Evolutionary conservation across 441 rosid genomes (phyloP).

Genomic region (California macrophylla): DNA sequence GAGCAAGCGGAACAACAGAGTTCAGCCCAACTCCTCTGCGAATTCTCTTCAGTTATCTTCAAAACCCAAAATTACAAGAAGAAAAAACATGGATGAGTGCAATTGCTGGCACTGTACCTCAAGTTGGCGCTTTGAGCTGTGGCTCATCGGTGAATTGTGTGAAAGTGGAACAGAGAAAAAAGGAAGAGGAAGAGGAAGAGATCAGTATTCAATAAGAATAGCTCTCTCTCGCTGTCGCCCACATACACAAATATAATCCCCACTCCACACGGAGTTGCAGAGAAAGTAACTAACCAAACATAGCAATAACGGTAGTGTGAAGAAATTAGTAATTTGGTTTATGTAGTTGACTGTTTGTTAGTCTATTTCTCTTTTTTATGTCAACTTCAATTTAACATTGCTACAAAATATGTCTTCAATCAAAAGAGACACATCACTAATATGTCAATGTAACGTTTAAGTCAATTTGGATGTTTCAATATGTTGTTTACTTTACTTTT

Average conservation of each 20-base stretch:
- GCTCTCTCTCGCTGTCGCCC: not conserved
- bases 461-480: no score
- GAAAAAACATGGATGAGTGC: not conserved
- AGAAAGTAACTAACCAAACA: not conserved
- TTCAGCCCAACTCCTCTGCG: conserved; percentile 67
- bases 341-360: no score
- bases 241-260: no score
- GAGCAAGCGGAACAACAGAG: conserved; percentile 63
- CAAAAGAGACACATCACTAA: no score
- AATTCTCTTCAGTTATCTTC: conserved; percentile 18
- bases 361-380: no score
- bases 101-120: not conserved
- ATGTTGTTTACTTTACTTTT: no score
- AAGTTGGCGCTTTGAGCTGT: not conserved
- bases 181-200: not conserved
- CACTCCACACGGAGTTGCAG: not conserved
- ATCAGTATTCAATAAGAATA: no score
- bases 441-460: no score
- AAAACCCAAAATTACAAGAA: not conserved
- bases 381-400: no score
- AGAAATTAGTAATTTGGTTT: not conserved
- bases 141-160: not conserved
- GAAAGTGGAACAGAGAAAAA: not conserved
- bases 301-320: not conserved
- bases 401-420: no score